phyloP scores from a whole-genome alignment of 768 basidiomycete species.

The Leccinum fibrillosum region DNA sequence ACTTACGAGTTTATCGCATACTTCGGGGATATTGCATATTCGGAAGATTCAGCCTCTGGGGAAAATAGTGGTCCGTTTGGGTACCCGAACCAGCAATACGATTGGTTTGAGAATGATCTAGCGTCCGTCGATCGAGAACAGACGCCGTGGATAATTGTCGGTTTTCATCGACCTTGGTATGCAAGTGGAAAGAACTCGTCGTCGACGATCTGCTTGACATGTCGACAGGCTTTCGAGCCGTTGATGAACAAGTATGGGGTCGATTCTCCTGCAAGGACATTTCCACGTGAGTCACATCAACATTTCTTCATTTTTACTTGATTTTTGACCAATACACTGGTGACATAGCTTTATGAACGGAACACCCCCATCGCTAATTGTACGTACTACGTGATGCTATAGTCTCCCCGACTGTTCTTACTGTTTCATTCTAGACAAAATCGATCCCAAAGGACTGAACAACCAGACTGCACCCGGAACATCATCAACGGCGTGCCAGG shows the following conservation, averaged over 20 bases:
- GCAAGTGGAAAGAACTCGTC: conserved; percentile 9
- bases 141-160: conserved; percentile 28
- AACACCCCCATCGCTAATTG: conserved; percentile 27
- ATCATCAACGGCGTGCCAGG: conserved; percentile 28
- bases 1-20: conserved; percentile 28
- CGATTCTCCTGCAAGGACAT: conserved; percentile 28
- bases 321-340: not conserved
- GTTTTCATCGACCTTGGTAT: conserved; percentile 30
- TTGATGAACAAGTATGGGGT: conserved; percentile 32
- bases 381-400: conserved; percentile 3
- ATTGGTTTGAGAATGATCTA: conserved; percentile 28
- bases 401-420: too few relatives aligned
- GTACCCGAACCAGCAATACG: conserved; percentile 25
- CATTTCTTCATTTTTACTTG: not conserved
- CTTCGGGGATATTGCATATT: conserved; percentile 24
- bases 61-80: conserved; percentile 26
- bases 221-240: conserved; percentile 28
- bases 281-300: conserved; percentile 15
- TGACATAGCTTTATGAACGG: conserved; percentile 21
- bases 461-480: conserved; percentile 25
- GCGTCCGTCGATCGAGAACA: conserved; percentile 22
- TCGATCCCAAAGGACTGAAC: conserved; percentile 24
- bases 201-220: conserved; percentile 9
- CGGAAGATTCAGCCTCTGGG: conserved; percentile 13
- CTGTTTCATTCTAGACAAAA: not conserved